Evolutionary conservation across 2,329 filamentous ascomycete species (phyloP), one percentile per base, ranked within the genome.

Genomic region (Pseudopithomyces chartarum): DNA sequence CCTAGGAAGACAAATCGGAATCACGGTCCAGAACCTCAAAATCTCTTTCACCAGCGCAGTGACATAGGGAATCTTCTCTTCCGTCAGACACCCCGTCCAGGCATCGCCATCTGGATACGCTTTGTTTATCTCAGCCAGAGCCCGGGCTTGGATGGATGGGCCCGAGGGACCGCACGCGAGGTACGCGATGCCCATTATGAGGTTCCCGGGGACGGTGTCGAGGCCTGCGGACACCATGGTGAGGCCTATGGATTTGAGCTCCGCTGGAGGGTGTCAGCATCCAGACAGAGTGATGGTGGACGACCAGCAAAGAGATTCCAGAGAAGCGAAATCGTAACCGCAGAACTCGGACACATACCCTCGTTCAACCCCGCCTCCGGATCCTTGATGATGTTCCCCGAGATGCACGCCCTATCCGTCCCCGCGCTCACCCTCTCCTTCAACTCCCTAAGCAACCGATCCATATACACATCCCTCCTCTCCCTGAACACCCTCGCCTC

Each of bases 181-280:
- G 64, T 90, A 91, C 2, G 89, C 91, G 43, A 94, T 85, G 12
- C 88, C 87, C 88, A 92, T 91, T 66, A 92, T 88, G 10, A 94
- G 77, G 59, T 92, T 93, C 11, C 87, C 89, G 0, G 91, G 89
- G 1, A 95, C 88, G 0, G 91, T 95, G 70, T 95, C 91, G 15
- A 94, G 84, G 17, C 91, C 91, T 0, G 90, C 91, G 1, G 88
- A 90, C 0, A 94, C 88, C 85, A 94, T 92, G 22, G 90, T 92
- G 22, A 95, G 76, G 70, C 90, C 91, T 63, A 95, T 91, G 2
- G 89, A 90, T 74, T 90, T 91, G 48, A 93, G 82, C 73, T 93
- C 91, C 12, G 85, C 88, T 90, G 52, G 70, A 3, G 17, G 2
- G 67, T 43, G 66, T 60, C n/a, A 44, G 44, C n/a, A n/a, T n/a